phyloP scores from a whole-genome alignment of 495 filamentous ascomycete genomes.

The Tuber borchii region DNA sequence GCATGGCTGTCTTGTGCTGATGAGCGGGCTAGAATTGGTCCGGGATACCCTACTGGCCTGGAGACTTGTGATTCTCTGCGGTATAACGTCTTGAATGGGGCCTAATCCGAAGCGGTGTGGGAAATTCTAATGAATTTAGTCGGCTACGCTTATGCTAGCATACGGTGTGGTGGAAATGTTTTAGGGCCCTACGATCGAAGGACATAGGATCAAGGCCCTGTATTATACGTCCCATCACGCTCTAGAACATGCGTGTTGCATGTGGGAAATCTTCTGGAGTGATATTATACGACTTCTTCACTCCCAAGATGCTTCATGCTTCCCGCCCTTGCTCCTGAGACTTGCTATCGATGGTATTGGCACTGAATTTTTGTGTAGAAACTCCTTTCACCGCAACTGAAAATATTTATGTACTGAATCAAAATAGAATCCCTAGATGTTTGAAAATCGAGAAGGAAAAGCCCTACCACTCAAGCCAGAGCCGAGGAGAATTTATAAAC shows the following conservation, averaged over 20 bases:
- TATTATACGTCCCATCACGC: background rate
- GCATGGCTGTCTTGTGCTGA: background rate
- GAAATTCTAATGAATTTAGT: background rate
- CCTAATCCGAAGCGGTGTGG: background rate
- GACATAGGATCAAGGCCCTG: background rate
- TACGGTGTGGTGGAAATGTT: background rate
- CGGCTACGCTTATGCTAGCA: background rate
- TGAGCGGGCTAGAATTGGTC: constrained; percentile 1
- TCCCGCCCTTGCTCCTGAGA: background rate
- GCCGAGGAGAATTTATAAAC: background rate
- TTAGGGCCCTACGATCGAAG: background rate
- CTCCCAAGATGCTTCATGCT: background rate
- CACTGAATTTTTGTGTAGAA: background rate
- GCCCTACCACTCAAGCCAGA: background rate
- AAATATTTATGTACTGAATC: background rate
- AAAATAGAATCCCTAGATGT: background rate
- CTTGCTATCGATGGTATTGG: background rate
- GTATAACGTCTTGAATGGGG: background rate
- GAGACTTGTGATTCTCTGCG: background rate
- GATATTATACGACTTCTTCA: background rate
- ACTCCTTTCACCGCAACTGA: background rate
- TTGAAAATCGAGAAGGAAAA: background rate
- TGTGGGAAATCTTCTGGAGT: background rate
- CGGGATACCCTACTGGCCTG: background rate
- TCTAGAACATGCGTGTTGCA: background rate